Conservation (phyloP, 2,329 filamentous ascomycete species). For the Boeremia lycopersici region DNA sequence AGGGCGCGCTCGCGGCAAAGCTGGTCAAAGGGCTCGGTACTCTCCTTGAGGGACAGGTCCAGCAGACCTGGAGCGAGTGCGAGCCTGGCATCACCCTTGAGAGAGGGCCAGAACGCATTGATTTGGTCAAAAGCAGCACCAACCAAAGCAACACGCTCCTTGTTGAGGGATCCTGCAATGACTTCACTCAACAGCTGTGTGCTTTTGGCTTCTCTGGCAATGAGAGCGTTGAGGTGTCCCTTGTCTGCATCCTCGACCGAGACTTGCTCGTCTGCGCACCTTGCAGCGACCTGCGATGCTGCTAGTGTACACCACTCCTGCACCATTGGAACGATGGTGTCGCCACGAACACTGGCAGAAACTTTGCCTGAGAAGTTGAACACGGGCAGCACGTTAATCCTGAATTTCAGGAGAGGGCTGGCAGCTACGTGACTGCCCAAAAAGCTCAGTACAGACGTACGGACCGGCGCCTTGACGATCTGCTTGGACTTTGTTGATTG, state of each 20-base stretch:
- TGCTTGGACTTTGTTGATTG: constrained; percentile 37
- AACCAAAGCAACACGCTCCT: constrained; percentile 62
- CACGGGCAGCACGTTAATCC: constrained; percentile 72
- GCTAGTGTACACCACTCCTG: constrained; percentile 69
- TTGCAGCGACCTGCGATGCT: constrained; percentile 56
- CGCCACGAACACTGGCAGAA: constrained; percentile 73
- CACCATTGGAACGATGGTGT: constrained; percentile 76
- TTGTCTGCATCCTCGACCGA: constrained; percentile 57
- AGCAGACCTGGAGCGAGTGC: constrained; percentile 68
- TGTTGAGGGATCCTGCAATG: constrained; percentile 52
- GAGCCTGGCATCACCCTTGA: constrained; percentile 68
- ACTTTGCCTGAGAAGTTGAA: constrained; percentile 75
- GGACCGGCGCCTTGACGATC: constrained; percentile 63
- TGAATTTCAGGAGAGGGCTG: constrained; percentile 72
- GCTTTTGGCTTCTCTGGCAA: constrained; percentile 64
- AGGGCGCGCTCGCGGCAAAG: constrained; percentile 63
- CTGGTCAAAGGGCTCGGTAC: constrained; percentile 38
- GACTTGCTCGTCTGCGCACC: constrained; percentile 58
- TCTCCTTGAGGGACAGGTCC: constrained; percentile 60
- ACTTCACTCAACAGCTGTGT: constrained; percentile 60
- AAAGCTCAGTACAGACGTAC: constrained; percentile 71
- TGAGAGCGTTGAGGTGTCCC: constrained; percentile 59
- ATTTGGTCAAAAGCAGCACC: constrained; percentile 72
- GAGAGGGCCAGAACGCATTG: constrained; percentile 71
- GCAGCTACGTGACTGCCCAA: constrained; percentile 73